phyloP scores from a whole-genome alignment of 2,329 filamentous ascomycete genomes.

The Fusarium dlaminii region DNA sequence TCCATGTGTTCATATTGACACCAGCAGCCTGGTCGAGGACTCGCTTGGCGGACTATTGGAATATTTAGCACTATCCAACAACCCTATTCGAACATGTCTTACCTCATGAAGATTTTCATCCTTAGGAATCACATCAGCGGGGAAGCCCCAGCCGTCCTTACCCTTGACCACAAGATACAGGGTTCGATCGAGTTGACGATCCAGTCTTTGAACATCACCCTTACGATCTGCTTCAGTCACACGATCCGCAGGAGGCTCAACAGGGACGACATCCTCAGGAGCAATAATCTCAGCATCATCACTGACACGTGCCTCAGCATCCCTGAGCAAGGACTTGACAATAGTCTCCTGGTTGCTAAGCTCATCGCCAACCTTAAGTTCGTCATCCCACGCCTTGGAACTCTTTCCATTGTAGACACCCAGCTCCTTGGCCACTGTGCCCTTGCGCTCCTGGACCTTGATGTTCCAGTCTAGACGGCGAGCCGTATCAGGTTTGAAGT shows the following conservation, averaged over 20 bases:
- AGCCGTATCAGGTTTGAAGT: slow-evolving; percentile 91
- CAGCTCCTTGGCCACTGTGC: slow-evolving; percentile 83
- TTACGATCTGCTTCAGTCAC: slow-evolving; percentile 80
- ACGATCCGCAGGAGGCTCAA: slow-evolving; percentile 76
- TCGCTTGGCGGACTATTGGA: slow-evolving; percentile 77
- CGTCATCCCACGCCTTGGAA: slow-evolving; percentile 87
- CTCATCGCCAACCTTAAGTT: slow-evolving; percentile 78
- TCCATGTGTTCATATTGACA: slow-evolving; percentile 98
- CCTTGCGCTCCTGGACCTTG: slow-evolving; percentile 77
- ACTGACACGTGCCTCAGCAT: slow-evolving; percentile 73
- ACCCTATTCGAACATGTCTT: slow-evolving; percentile 41
- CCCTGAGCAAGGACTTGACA: slow-evolving; percentile 75
- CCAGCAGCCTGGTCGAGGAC: slow-evolving; percentile 82
- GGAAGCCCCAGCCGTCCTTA: slow-evolving; percentile 84
- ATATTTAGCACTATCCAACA: neutral
- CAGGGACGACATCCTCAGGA: slow-evolving; percentile 68
- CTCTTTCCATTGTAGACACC: slow-evolving; percentile 81
- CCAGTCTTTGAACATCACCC: slow-evolving; percentile 80
- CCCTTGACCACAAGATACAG: slow-evolving; percentile 87
- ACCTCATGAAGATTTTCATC: slow-evolving; percentile 87
- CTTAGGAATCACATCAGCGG: slow-evolving; percentile 72
- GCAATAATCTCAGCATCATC: slow-evolving; percentile 69
- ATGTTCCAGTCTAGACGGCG: slow-evolving; percentile 89
- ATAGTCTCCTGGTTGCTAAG: slow-evolving; percentile 72
- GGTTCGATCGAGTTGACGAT: slow-evolving; percentile 81